A percentile compares a stretch with the other conserved stretches of the same genome.
phyloP scores from a whole-genome alignment of 352 stramenopile species.

The Elongisporangium undulatum region DNA sequence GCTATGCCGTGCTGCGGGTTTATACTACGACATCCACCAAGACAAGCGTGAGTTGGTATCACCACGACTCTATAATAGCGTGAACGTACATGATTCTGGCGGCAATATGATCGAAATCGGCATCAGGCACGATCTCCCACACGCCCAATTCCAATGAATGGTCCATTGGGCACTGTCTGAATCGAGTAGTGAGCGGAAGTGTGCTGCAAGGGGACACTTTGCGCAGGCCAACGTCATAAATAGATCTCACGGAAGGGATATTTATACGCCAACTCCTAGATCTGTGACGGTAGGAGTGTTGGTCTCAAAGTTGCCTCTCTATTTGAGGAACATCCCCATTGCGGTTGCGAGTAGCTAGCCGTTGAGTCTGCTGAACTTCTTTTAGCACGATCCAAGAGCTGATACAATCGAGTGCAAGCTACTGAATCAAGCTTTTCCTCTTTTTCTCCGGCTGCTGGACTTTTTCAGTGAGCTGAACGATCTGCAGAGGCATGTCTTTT shows the following conservation, averaged over 20 bases:
- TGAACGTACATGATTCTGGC: slow-evolving; percentile 14
- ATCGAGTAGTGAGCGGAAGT: neutral
- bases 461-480: slow-evolving; percentile 29
- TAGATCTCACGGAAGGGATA: neutral
- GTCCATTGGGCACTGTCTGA: neutral
- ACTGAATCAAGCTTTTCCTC: neutral
- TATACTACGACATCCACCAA: slow-evolving; percentile 1
- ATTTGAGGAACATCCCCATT: neutral
- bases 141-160: neutral
- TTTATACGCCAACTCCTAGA: neutral
- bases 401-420: too few species aligned
- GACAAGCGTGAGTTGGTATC: neutral
- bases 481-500: neutral
- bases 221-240: neutral
- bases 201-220: neutral
- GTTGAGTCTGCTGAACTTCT: neutral
- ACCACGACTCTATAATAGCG: neutral
- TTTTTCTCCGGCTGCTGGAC: slow-evolving; percentile 23
- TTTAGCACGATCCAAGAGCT: too few species aligned
- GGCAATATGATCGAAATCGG: slow-evolving; percentile 11
- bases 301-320: neutral
- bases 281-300: neutral
- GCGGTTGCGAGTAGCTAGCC: too few species aligned
- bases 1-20: slow-evolving; percentile 8
- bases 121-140: slow-evolving; percentile 11